Conservation (phyloP, 352 stramenopile species). For the Globisporangium lucens region DNA sequence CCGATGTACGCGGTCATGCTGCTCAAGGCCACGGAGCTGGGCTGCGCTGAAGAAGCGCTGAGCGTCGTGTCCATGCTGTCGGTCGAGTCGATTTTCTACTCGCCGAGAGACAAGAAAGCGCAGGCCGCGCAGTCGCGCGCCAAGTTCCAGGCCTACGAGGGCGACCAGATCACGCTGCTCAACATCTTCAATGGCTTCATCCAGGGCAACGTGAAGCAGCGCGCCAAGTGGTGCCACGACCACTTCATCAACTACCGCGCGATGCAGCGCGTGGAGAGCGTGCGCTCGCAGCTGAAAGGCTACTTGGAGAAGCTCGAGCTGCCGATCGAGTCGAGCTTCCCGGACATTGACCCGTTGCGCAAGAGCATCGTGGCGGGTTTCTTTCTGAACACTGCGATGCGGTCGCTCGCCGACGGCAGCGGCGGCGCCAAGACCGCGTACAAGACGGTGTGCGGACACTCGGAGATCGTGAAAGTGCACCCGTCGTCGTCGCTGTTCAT, state of each 20-base stretch:
- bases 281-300: slow-evolving; percentile 60
- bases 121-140: slow-evolving; percentile 76
- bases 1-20: slow-evolving; percentile 90
- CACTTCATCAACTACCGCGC: slow-evolving; percentile 85
- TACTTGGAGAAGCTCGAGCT: slow-evolving; percentile 76
- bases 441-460: slow-evolving; percentile 83
- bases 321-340: slow-evolving; percentile 63
- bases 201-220: slow-evolving; percentile 72
- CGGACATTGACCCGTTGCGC: slow-evolving; percentile 79
- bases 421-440: slow-evolving; percentile 71
- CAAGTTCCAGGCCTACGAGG: slow-evolving; percentile 78
- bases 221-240: slow-evolving; percentile 84
- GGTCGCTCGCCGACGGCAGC: slow-evolving; percentile 66
- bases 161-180: slow-evolving; percentile 82
- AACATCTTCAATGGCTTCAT: slow-evolving; percentile 81
- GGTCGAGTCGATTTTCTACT: slow-evolving; percentile 90
- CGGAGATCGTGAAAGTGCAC: slow-evolving; percentile 86
- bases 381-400: slow-evolving; percentile 88
- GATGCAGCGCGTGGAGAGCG: slow-evolving; percentile 84
- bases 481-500: slow-evolving; percentile 87
- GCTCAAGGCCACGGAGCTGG: slow-evolving; percentile 70
- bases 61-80: slow-evolving; percentile 89
- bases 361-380: slow-evolving; percentile 88
- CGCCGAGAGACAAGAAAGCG: slow-evolving; percentile 78
- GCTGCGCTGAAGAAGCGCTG: slow-evolving; percentile 79